Base-by-base conservation (phyloP, 2,329 filamentous ascomycete species). In the Nothomitra cinnamomea region DNA sequence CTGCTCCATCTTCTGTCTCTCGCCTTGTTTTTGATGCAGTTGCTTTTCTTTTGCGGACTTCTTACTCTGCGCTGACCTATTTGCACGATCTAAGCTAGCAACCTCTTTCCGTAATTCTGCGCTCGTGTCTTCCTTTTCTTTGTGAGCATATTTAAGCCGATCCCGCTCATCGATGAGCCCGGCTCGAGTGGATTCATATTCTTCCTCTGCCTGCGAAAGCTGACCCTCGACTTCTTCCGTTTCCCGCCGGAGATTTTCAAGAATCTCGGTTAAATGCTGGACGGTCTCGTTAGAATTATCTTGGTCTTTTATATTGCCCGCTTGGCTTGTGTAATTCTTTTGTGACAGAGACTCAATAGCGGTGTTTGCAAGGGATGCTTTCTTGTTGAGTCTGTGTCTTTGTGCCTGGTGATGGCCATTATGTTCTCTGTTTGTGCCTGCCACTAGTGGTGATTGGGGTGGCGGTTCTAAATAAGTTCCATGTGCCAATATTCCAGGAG, bases 81-180 rank as follows among this genome's bases (percentile, higher is more conserved):
- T 95, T 58, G 85, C 75, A 53, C 87, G 80, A 65, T 94, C 87
- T 4, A 89, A 79, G 47, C 78, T 79, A 52, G 86, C 82, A 53
- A 94, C 82, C 63, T 90, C 83, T 57, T 83, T 83, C 62, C 85
- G 87, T 53, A 95, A 69, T 62, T 88, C 87, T 45, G 86, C 82
- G 50, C 87, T 95, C 51, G 82, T 85, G 61, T 94, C 87, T 58
- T 96, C 90, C 65, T 94, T 95, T 62, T 94, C 87, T 64, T 86
- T 92, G 53, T 92, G 73, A 19, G 82, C 76, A 57, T 83, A 82
- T 61, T 78, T 82, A 64, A 95, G 80, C 51, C 83, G 77, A 59
- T 94, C 86, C 56, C 87, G 83, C 61, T 94, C 87, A 55, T 80
- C 80, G 53, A 82, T 79, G 32, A 95, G 59, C 10, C 69, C 65